Percentiles rank a stretch among this genome's conserved stretches.
These are phyloP conservation scores for Drechmeria coniospora DNA, from an alignment of 2,329 filamentous ascomycete species.

Conservation along the genomic window DNA sequence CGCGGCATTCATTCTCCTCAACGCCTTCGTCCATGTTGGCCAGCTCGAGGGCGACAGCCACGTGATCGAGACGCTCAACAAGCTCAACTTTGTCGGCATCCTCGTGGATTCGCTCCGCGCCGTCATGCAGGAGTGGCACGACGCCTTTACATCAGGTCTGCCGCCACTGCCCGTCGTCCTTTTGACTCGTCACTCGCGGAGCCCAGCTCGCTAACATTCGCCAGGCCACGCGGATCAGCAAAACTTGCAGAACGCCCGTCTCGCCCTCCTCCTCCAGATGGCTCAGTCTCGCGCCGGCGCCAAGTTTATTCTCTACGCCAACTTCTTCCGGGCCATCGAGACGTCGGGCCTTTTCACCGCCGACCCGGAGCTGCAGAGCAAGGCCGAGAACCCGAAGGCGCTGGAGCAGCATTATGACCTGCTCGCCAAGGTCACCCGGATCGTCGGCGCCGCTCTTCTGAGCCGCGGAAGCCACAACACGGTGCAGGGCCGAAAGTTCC, in stretches of 20 bases:
- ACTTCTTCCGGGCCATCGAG: slow-evolving; percentile 68
- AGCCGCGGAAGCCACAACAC: slow-evolving; percentile 72
- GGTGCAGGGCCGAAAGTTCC: slow-evolving; percentile 62
- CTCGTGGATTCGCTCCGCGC: slow-evolving; percentile 75
- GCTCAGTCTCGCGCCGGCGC: slow-evolving; percentile 76
- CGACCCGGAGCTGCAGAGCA: slow-evolving; percentile 83
- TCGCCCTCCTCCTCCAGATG: slow-evolving; percentile 70
- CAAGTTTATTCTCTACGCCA: slow-evolving; percentile 73
- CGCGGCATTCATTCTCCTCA: slow-evolving; percentile 72
- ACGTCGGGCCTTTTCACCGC: slow-evolving; percentile 74
- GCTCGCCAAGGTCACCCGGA: slow-evolving; percentile 62
- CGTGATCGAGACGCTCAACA: slow-evolving; percentile 64
- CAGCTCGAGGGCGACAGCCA: slow-evolving; percentile 55
- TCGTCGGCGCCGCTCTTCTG: slow-evolving; percentile 70
- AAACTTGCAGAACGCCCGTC: slow-evolving; percentile 50
- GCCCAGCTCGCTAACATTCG: no score
- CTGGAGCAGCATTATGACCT: slow-evolving; percentile 73
- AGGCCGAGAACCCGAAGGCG: slow-evolving; percentile 52
- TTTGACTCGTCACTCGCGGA: slow-evolving; percentile 5
- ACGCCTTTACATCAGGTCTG: slow-evolving; percentile 39
- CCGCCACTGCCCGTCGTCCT: slow-evolving; percentile 2
- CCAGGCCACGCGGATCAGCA: slow-evolving; percentile 27
- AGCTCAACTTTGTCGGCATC: slow-evolving; percentile 81
- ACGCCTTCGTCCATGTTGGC: slow-evolving; percentile 59
- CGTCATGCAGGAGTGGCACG: slow-evolving; percentile 57